Evolutionary conservation across 345 rosid species (phyloP), one percentile per base, ranked within the genome.

Genomic region (Citrus trifoliata): DNA sequence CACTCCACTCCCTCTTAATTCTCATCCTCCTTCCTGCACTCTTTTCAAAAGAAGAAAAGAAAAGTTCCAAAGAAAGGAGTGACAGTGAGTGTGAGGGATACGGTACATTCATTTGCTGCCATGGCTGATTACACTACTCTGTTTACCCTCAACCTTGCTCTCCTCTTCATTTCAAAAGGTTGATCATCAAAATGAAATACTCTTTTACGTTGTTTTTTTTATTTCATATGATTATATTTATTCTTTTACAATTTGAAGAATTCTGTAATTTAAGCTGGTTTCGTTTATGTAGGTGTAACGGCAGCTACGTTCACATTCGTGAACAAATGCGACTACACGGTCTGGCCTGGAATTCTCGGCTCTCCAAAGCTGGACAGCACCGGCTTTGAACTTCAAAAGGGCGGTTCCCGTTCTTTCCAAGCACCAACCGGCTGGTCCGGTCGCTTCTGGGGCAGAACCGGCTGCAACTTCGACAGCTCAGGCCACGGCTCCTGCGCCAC

Each of bases 301-400:
- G 89, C 89, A 3, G 82, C 89, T 2, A 88, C 89, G 22, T 92
- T 92, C 79, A 88, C 89, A 24, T 78, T 92, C 53, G 74, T 77
- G n/a, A 92, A 92, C 93, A 89, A 83, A 81, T 89, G 97, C 71
- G 90, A 81, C 62, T 83, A 80, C 81, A 80, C 88, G 0, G 88
- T 92, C 10, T 92, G 97, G 97, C 95, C 97, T 0, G 97, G 97
- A 27, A 83, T 92, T 70, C 87, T 89, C 7, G 93, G 91, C 25
- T 82, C 81, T 37, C 73, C 89, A 2, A 86, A 71, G 24, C 85
- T 89, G 10, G 88, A 87, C 48, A 83, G 85, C 78, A 85, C 95
- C 0, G 97, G 97, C 62, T 92, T 92, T 65, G 83, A 85, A 73
- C 92, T 92, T 25, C 56, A 77, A 2, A 80, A 83, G 24, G 92